Base-by-base conservation (phyloP, 1,284 basidiomycete genomes). In the Ceratobasidium sp. region DNA sequence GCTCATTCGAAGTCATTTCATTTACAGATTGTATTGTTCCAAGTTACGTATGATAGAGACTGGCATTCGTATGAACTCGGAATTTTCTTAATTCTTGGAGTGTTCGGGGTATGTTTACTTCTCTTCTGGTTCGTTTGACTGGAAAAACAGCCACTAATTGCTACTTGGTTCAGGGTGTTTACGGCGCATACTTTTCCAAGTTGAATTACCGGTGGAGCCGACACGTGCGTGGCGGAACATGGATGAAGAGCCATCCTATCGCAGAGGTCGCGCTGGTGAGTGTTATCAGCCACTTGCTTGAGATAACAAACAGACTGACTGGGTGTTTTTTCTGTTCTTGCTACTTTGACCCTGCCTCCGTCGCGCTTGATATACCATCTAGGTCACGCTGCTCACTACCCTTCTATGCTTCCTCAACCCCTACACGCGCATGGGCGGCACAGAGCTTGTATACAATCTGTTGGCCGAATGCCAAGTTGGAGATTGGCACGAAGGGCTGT, bases 171-270 rank as follows among this genome's bases (percentile, higher is more conserved):
- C 77, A 93, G 92, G 97, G 96, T 11, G 80, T 98, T 18, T 98
- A 97, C 79, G 97, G 97, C 7, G 97, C 95, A 16, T 91, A 91
- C 77, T 98, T 98, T 82, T 95, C 95, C 21, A 94, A 94, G 78
- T 83, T 96, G 72, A 98, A 98, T 82, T 90, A 92, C 78, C 87
- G 89, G 52, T 99, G 96, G 96, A 90, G 89, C 75, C 88, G 89
- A 72, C 81, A 93, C 77, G 87, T 98, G 59, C 90, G 96, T 74
- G 90, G 89, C 77, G 88, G 87, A 38, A 94, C 91, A 0, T 95
- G 93, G 89, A 79, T 98, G 28, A 90, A 88, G 78, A 80, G 82
- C 0, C 91, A 98, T 80, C 94, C 96, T 0, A 84, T 98, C 55
- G 78, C 88, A 1, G 97, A 99, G 81, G 96, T 98, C 5, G 79